A percentile compares a stretch with the other conserved stretches of the same genome.
Evolutionary conservation across 805 yeast species (phyloP).

Genomic region (Saturnispora sanitii): DNA sequence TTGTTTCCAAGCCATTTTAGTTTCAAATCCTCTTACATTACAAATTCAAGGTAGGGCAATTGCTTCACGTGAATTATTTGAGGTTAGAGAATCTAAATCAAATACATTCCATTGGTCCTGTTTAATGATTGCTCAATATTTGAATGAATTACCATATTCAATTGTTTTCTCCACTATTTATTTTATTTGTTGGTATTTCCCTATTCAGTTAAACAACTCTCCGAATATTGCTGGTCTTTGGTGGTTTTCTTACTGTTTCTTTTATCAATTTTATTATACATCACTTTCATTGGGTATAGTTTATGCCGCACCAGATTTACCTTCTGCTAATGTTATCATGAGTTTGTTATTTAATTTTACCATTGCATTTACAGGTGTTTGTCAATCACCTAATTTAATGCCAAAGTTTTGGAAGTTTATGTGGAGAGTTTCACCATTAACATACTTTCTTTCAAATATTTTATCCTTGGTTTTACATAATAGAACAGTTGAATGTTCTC

Average conservation of each 20-base stretch:
- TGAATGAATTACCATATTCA: conserved; percentile 55
- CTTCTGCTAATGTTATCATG: conserved; percentile 53
- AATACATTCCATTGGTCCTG: conserved; percentile 68
- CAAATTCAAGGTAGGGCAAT: conserved; percentile 56
- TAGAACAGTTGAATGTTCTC: conserved; percentile 39
- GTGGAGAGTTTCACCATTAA: conserved; percentile 66
- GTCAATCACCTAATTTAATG: conserved; percentile 46
- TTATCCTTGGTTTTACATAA: conserved; percentile 42
- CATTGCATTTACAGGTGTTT: conserved; percentile 61
- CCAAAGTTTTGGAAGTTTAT: conserved; percentile 83
- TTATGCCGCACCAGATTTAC: conserved; percentile 55
- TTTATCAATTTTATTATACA: conserved; percentile 37
- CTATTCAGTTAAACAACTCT: conserved; percentile 27
- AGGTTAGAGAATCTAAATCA: conserved; percentile 60
- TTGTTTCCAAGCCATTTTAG: conserved; percentile 43
- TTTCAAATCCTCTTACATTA: conserved; percentile 50
- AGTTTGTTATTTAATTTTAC: conserved; percentile 48
- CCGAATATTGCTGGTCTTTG: conserved; percentile 39
- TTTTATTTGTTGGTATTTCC: conserved; percentile 31
- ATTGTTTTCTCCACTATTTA: conserved; percentile 39
- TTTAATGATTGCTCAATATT: conserved; percentile 41
- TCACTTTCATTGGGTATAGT: conserved; percentile 45
- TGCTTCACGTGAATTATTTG: conserved; percentile 50
- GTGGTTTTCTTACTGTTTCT: conserved; percentile 26
- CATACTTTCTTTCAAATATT: conserved; percentile 52